phyloP scores from a whole-genome alignment of 805 yeast species.

The Pichia ethanolica region DNA sequence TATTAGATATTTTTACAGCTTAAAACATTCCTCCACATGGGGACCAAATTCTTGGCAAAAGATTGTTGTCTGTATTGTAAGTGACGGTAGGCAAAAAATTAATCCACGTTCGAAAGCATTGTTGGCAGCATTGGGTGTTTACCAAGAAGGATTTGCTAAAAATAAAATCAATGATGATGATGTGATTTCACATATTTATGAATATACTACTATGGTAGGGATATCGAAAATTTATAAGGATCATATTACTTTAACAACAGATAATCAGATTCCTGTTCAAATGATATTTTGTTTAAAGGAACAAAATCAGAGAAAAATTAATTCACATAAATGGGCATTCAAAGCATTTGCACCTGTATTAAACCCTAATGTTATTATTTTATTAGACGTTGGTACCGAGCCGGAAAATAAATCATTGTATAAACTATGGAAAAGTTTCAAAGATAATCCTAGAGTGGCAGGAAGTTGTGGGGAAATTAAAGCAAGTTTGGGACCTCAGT shows the following conservation, averaged over 20 bases:
- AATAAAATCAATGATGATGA: constrained; percentile 75
- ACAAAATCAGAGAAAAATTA: constrained; percentile 80
- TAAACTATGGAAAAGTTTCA: constrained; percentile 83
- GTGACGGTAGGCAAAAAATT: constrained; percentile 86
- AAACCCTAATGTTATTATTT: constrained; percentile 73
- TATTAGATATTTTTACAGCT: constrained; percentile 63
- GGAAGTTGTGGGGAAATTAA: constrained; percentile 98
- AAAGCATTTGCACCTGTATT: constrained; percentile 83
- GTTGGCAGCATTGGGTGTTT: constrained; percentile 80
- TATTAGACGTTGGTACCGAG: constrained; percentile 91
- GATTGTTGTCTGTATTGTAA: constrained; percentile 79
- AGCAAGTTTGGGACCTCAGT: constrained; percentile 63
- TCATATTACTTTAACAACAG: constrained; percentile 60
- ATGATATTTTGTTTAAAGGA: constrained; percentile 86
- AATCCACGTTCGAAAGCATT: constrained; percentile 73
- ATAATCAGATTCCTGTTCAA: constrained; percentile 72
- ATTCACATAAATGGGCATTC: constrained; percentile 95
- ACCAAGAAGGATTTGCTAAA: constrained; percentile 94
- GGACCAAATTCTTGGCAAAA: constrained; percentile 96
- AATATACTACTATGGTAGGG: constrained; percentile 88
- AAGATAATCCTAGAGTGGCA: constrained; percentile 64
- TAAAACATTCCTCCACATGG: constrained; percentile 66
- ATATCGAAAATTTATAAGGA: constrained; percentile 53
- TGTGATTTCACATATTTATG: constrained; percentile 85
- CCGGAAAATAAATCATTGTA: constrained; percentile 81